A percentile compares a stretch with the other conserved stretches of the same genome.
phyloP scores from a whole-genome alignment of 352 stramenopile genomes.

The Pythium oligandrum region DNA sequence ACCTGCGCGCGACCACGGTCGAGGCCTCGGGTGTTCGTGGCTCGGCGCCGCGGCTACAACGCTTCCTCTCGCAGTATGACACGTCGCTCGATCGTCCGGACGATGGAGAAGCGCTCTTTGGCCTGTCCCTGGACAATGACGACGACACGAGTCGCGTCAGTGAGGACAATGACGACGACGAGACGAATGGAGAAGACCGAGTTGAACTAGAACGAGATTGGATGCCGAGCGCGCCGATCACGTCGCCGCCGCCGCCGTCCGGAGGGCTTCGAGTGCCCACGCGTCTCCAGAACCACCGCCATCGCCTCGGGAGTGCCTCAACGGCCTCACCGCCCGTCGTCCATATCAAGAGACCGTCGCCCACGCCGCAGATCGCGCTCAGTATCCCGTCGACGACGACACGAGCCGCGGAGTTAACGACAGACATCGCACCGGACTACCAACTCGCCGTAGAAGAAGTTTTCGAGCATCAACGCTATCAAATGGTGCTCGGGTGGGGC shows the following conservation, averaged over 20 bases:
- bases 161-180: conserved; percentile 1
- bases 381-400: conserved; percentile 7
- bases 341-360: not conserved
- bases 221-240: conserved; percentile 5
- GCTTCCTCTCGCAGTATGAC: too few species aligned
- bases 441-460: conserved; percentile 37
- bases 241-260: conserved; percentile 13
- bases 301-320: conserved; percentile 7
- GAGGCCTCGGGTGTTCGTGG: not conserved
- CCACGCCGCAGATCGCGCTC: not conserved
- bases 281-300: conserved; percentile 18
- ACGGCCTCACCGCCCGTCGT: not conserved
- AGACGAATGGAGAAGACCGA: not conserved
- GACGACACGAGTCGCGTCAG: conserved; percentile 1
- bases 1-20: conserved; percentile 1
- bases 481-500: conserved; percentile 68
- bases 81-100: too few species aligned
- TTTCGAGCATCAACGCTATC: conserved; percentile 68
- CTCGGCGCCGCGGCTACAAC: too few species aligned
- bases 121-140: conserved; percentile 10
- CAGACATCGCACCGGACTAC: not conserved
- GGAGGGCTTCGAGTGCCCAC: conserved; percentile 11
- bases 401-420: not conserved
- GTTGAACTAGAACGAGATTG: too few species aligned
- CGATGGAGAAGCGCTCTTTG: not conserved